A percentile compares a stretch with the other conserved stretches of the same genome.
These are phyloP conservation scores for Penicillium odoratum DNA, from an alignment of 495 filamentous ascomycete genomes.

Conservation along the genomic window DNA sequence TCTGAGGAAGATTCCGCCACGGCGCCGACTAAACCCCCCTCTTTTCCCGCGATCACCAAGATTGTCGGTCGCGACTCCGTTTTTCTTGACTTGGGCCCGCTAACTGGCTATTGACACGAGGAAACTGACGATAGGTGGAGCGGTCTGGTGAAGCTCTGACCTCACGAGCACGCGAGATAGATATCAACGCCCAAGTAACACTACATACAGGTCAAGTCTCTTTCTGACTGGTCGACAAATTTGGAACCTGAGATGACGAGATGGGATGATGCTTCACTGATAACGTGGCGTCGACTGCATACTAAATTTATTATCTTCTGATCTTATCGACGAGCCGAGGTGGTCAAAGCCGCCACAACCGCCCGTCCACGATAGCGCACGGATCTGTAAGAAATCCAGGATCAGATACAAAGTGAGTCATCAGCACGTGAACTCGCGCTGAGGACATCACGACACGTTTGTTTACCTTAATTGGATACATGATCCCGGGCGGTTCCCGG, in stretches of 20 bases:
- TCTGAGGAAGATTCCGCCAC: background rate
- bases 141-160: slow-evolving; percentile 18
- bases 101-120: slow-evolving; percentile 9
- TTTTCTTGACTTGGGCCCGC: background rate
- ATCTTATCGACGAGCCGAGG: slow-evolving; percentile 3
- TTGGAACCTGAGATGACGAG: slow-evolving; percentile 11
- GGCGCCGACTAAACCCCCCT: background rate
- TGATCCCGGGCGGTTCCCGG: slow-evolving; percentile 4
- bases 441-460: background rate
- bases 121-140: slow-evolving; percentile 4
- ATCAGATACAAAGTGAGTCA: background rate
- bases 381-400: slow-evolving; percentile 14
- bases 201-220: too few relatives aligned
- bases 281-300: slow-evolving; percentile 13
- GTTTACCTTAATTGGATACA: background rate
- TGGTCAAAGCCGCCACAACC: slow-evolving; percentile 19
- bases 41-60: slow-evolving; percentile 24
- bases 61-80: slow-evolving; percentile 13
- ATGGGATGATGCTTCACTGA: slow-evolving; percentile 12
- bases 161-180: slow-evolving; percentile 19
- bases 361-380: slow-evolving; percentile 19
- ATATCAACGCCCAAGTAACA: too few relatives aligned
- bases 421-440: background rate
- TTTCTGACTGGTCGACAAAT: slow-evolving; percentile 3
- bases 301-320: background rate